Conservation (phyloP, 192 early-diverging fungal species). For the Radiomyces spectabilis region DNA sequence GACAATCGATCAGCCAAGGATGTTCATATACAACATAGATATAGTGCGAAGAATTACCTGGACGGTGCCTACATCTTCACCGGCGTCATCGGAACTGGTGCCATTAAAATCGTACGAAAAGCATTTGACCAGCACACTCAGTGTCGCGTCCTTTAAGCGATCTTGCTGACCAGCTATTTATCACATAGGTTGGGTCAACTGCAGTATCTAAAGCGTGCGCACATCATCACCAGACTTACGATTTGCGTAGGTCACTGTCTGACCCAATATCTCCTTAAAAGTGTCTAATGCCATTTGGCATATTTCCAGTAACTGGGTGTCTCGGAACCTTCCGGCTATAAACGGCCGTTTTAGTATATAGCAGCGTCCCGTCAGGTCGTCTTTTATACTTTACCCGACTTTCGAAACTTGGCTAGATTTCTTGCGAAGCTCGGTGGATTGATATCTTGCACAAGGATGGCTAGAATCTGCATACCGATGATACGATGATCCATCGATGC, state of each 20-base stretch:
- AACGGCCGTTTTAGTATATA: too few relatives aligned
- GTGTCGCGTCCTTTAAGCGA: slow-evolving; percentile 35
- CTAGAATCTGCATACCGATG: slow-evolving; percentile 60
- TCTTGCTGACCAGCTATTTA: slow-evolving; percentile 26
- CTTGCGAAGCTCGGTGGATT: slow-evolving; percentile 48
- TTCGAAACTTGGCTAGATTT: slow-evolving; percentile 59
- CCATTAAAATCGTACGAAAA: slow-evolving; percentile 79
- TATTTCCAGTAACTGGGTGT: slow-evolving; percentile 28
- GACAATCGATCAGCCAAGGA: too few relatives aligned
- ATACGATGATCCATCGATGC: slow-evolving; percentile 44
- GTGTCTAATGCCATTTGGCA: slow-evolving; percentile 23
- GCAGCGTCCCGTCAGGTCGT: too few relatives aligned
- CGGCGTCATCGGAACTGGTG: slow-evolving; percentile 64
- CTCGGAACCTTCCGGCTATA: slow-evolving; percentile 37
- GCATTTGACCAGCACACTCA: slow-evolving; percentile 60
- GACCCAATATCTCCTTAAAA: slow-evolving; percentile 28
- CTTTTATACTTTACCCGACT: slow-evolving; percentile 56
- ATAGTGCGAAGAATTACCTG: slow-evolving; percentile 36
- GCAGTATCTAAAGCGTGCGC: too few relatives aligned
- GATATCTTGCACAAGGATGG: slow-evolving; percentile 66
- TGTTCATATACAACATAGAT: too few relatives aligned
- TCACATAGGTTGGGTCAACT: too few relatives aligned
- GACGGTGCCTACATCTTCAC: slow-evolving; percentile 61
- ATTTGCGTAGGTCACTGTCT: slow-evolving; percentile 27
- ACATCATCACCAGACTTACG: too few relatives aligned